Evolutionary conservation across 495 filamentous ascomycete genomes (phyloP).

Genomic region (Parathielavia hyrcaniae): DNA sequence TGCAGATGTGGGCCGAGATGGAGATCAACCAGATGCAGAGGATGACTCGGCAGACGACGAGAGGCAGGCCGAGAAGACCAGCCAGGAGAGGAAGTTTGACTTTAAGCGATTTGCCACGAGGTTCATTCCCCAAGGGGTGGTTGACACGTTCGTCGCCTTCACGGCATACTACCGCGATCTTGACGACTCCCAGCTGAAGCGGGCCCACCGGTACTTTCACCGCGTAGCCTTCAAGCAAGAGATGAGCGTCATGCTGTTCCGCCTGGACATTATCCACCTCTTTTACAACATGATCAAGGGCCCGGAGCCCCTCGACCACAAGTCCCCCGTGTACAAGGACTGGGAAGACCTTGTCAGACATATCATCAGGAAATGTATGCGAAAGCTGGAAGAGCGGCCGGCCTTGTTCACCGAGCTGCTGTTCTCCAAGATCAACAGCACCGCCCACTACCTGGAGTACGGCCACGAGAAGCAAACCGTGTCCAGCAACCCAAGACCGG

Average conservation of each 20-base stretch:
- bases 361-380: conserved; percentile 63
- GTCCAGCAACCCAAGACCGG: conserved; percentile 51
- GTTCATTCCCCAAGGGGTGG: conserved; percentile 74
- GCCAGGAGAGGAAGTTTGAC: conserved; percentile 86
- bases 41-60: conserved; percentile 74
- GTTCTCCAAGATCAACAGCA: conserved; percentile 85
- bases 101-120: conserved; percentile 75
- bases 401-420: conserved; percentile 81
- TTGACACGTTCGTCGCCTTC: conserved; percentile 84
- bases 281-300: conserved; percentile 93
- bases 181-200: conserved; percentile 74
- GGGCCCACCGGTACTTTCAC: conserved; percentile 92
- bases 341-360: conserved; percentile 89
- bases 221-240: conserved; percentile 92
- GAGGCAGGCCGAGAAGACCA: conserved; percentile 56
- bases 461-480: conserved; percentile 78
- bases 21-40: conserved; percentile 44
- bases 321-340: conserved; percentile 62
- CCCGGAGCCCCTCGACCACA: conserved; percentile 65
- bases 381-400: conserved; percentile 76
- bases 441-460: conserved; percentile 79
- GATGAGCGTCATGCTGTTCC: conserved; percentile 78
- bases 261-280: conserved; percentile 81
- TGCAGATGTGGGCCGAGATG: conserved; percentile 17
- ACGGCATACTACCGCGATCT: conserved; percentile 76